These are phyloP conservation scores for Rhizomucor miehei DNA, from an alignment of 371 early-diverging fungal genomes.

Conservation along the genomic window DNA sequence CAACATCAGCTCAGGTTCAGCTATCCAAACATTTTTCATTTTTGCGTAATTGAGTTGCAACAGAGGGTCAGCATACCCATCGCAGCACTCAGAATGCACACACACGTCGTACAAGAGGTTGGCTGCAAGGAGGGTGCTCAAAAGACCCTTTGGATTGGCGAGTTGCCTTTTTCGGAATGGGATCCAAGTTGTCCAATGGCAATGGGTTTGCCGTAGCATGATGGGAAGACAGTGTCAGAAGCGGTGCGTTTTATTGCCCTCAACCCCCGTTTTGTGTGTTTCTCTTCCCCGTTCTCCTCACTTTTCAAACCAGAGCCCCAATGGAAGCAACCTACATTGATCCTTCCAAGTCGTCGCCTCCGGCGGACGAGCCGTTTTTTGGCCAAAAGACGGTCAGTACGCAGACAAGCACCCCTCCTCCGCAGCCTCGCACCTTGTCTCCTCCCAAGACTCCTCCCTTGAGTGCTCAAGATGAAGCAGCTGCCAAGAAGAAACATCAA, in stretches of 20 bases:
- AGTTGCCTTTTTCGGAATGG: no score
- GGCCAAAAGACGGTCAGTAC: slow-evolving; percentile 6
- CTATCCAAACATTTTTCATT: no score
- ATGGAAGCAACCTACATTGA: neutral
- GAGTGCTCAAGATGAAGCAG: slow-evolving; percentile 5
- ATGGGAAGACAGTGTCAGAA: no score
- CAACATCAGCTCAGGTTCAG: no score
- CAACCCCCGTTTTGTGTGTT: neutral
- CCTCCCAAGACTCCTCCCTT: slow-evolving; percentile 42
- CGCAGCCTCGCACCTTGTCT: slow-evolving; percentile 15
- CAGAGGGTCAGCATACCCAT: no score
- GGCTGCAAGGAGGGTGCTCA: no score
- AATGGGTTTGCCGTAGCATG: neutral
- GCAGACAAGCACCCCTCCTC: slow-evolving; percentile 13
- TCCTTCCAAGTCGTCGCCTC: slow-evolving; percentile 4
- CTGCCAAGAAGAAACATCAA: slow-evolving; percentile 3
- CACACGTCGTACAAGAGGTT: no score
- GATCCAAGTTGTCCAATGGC: neutral
- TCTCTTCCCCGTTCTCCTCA: neutral
- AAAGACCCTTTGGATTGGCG: no score
- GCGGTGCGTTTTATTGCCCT: no score
- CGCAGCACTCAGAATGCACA: no score
- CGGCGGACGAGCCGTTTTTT: neutral
- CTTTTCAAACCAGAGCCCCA: neutral
- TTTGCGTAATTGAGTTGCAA: no score